Base-by-base conservation (phyloP, 2,329 filamentous ascomycete genomes). In the Septoria petroselini region DNA sequence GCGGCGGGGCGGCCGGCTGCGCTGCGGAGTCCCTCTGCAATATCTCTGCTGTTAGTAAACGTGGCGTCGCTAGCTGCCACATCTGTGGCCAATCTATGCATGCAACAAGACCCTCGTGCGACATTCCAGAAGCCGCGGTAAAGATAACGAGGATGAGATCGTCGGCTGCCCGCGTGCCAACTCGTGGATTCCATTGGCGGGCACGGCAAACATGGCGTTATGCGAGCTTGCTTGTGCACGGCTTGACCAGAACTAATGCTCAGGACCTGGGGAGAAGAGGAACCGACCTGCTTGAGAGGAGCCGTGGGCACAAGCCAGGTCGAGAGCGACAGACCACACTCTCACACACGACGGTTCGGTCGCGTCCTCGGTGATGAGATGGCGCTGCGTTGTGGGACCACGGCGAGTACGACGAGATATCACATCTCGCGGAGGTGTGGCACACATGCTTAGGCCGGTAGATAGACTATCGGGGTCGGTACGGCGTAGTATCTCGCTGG, bases 41-140 rank as follows among this genome's bases (percentile, higher is more conserved):
- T 42, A 27, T 34, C 21, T 18, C 17, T 33, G 18, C 35, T 17
- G 27, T 30, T 41, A 27, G 18, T 41, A 30, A 14, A 7, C 18
- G 14, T 14, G 34, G 11, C 34, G 34, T 37, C 15, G 2, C 15
- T 37, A 37, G 34, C 18, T 14, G n/a, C 34, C 34, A 7, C 14
- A 37, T 14, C 15, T 37, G 34, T 17, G 34, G 17, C 34, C 18
- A 37, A 14, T 17, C 4, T n/a, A 9, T 37, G 33, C 14, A 44
- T 39, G 44, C 21, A 41, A n/a, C n/a, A n/a, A 40, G 44, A 11
- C 33, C 31, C 35, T 29, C 42, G 23, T 42, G 37, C 25, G 27
- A 18, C 18, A 39, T 38, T 49, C 38, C 38, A 49, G 46, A 49
- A 49, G 46, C 46, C 46, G 39, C 46, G 46, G 46, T 30, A 17